Percentiles rank a stretch among this genome's conserved stretches.
Conservation (phyloP, 2,329 filamentous ascomycete genomes). For the Byssothecium circinans region DNA sequence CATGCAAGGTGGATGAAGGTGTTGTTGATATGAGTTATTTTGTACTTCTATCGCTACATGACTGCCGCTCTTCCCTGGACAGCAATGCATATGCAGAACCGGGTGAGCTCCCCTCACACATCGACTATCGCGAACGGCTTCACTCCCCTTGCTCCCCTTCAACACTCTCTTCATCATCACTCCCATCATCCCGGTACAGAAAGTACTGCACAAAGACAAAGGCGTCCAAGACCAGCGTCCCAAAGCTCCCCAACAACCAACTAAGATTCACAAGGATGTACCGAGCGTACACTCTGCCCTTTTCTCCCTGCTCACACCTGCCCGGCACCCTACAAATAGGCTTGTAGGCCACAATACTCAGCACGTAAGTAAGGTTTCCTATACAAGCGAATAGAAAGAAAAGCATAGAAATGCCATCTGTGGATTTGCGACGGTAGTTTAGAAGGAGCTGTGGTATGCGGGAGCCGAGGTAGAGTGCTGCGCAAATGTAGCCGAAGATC, state of each 20-base stretch:
- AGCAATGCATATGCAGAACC: too few species aligned
- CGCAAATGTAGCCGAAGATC: conserved; percentile 91
- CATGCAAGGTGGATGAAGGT: too few species aligned
- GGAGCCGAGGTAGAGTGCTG: conserved; percentile 83
- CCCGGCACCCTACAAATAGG: conserved; percentile 60
- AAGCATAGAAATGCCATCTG: conserved; percentile 87
- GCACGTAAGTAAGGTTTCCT: conserved; percentile 89
- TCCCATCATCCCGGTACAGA: conserved; percentile 64
- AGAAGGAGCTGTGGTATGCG: conserved; percentile 87
- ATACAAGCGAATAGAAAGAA: conserved; percentile 98
- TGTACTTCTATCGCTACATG: too few species aligned
- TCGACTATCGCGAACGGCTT: too few species aligned
- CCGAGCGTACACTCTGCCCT: conserved; percentile 66
- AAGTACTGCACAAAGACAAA: conserved; percentile 92
- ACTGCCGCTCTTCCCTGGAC: too few species aligned
- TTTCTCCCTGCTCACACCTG: conserved; percentile 67
- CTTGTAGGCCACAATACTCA: conserved; percentile 89
- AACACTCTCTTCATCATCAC: conserved; percentile 18
- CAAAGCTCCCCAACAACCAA: conserved; percentile 87
- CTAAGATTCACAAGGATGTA: conserved; percentile 90
- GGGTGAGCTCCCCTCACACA: too few species aligned
- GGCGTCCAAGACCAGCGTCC: conserved; percentile 82
- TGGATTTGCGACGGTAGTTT: conserved; percentile 90
- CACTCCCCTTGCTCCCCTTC: neutral
- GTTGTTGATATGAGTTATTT: too few species aligned